Conservation (phyloP, 2,329 filamentous ascomycete genomes). For the Hyphodiscus sp. region DNA sequence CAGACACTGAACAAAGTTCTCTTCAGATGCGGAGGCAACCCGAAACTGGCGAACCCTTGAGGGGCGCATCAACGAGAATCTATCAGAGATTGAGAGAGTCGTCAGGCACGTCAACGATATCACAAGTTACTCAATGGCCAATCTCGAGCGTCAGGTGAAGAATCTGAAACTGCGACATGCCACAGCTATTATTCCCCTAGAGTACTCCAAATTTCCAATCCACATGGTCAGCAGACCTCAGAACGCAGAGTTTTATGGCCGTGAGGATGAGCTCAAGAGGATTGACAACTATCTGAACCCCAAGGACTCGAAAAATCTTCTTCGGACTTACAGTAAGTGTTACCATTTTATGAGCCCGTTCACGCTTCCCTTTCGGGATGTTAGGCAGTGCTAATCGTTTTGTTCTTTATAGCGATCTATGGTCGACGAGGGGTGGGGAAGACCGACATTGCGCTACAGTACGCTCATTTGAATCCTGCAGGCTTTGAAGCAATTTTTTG, state of each 20-base stretch:
- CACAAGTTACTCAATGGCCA: constrained; percentile 12
- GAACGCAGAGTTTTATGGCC: constrained; percentile 19
- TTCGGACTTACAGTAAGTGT: no score
- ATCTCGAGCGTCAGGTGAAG: constrained; percentile 8
- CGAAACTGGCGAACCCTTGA: constrained; percentile 5
- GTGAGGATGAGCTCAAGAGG: constrained; percentile 17
- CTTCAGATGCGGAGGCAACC: constrained; percentile 8
- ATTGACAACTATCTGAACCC: constrained; percentile 15
- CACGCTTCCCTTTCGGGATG: no score
- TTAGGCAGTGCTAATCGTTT: no score
- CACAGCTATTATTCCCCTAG: constrained; percentile 3
- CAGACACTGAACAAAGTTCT: neutral
- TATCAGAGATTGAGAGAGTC: constrained; percentile 7
- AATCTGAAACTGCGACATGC: constrained; percentile 11
- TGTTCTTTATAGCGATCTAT: no score
- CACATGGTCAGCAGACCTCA: constrained; percentile 2
- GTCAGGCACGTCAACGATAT: constrained; percentile 18
- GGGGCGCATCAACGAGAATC: constrained; percentile 6
- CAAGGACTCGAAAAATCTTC: neutral
- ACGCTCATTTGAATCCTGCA: constrained; percentile 15
- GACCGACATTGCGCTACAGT: constrained; percentile 20
- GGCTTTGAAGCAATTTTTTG: constrained; percentile 26
- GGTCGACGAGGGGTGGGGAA: constrained; percentile 22
- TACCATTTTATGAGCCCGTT: no score
- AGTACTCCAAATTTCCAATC: constrained; percentile 12